phyloP scores from a whole-genome alignment of 208 protist species.

The Trichomonas vaginalis region DNA sequence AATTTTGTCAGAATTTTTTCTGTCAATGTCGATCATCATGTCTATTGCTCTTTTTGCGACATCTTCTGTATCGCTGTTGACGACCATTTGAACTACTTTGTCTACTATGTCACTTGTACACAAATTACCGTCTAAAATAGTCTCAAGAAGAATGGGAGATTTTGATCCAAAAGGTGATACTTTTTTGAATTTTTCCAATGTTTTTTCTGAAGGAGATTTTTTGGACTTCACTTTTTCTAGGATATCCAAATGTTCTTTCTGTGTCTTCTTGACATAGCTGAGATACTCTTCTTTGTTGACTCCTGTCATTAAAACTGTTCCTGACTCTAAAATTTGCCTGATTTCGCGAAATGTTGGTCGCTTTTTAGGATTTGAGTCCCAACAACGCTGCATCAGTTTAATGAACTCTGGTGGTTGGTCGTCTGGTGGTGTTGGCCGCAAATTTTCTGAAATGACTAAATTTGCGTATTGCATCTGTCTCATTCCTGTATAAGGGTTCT shows the following conservation, averaged over 20 bases:
- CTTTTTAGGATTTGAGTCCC: background rate
- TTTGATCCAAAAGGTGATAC: background rate
- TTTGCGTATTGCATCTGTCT: background rate
- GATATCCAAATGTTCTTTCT: background rate
- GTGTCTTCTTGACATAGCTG: background rate
- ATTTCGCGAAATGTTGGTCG: background rate
- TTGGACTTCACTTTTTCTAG: background rate
- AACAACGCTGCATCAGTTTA: background rate
- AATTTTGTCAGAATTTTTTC: background rate
- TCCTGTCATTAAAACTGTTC: background rate
- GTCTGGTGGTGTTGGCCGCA: background rate
- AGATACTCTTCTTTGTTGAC: background rate
- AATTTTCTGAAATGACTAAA: background rate
- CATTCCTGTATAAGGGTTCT: background rate
- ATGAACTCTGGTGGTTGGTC: background rate
- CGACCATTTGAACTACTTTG: background rate
- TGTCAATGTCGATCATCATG: background rate
- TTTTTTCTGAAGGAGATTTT: background rate
- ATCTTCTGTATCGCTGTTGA: background rate
- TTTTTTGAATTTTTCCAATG: background rate
- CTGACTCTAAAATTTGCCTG: background rate
- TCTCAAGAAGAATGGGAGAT: background rate
- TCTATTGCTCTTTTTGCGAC: background rate
- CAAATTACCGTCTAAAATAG: background rate
- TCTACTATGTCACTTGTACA: background rate